phyloP scores from a whole-genome alignment of 106 monocot genomes.

The Dendrobium nobile region DNA sequence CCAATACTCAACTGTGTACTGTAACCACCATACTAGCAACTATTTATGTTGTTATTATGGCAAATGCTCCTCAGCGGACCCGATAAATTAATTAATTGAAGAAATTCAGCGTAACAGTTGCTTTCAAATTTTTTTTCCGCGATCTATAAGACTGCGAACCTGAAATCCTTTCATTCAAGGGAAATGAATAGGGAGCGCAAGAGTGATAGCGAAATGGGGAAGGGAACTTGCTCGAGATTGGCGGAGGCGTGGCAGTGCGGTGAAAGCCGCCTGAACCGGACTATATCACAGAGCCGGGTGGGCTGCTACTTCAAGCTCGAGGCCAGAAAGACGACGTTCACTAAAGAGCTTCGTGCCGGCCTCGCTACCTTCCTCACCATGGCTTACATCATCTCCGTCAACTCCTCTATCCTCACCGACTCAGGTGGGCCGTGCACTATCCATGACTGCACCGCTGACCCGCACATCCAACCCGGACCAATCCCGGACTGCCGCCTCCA shows the following conservation, averaged over 20 bases:
- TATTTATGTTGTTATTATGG: too few species aligned
- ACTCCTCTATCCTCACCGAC: conserved; percentile 51
- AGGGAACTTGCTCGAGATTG: not conserved
- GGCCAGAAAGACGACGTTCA: conserved; percentile 45
- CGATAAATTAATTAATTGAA: too few species aligned
- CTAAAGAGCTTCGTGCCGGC: conserved; percentile 60
- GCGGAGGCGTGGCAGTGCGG: conserved; percentile 7
- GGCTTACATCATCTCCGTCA: conserved; percentile 78
- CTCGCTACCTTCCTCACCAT: conserved; percentile 60
- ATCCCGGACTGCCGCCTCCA: conserved; percentile 16
- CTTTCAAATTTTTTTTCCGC: too few species aligned
- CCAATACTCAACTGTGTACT: too few species aligned
- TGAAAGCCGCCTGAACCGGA: conserved; percentile 25
- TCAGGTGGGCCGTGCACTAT: conserved; percentile 54
- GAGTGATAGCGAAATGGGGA: not conserved
- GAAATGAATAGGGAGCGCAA: too few species aligned
- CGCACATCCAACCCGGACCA: not conserved
- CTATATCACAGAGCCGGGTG: conserved; percentile 16
- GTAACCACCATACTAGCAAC: too few species aligned
- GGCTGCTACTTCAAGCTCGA: conserved; percentile 62
- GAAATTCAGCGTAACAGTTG: too few species aligned
- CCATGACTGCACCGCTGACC: conserved; percentile 18
- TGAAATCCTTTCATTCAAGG: too few species aligned
- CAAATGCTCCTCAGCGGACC: too few species aligned
- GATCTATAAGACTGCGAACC: too few species aligned